Base-by-base conservation (phyloP, 495 filamentous ascomycete species). In the Jackrogersella minutella region DNA sequence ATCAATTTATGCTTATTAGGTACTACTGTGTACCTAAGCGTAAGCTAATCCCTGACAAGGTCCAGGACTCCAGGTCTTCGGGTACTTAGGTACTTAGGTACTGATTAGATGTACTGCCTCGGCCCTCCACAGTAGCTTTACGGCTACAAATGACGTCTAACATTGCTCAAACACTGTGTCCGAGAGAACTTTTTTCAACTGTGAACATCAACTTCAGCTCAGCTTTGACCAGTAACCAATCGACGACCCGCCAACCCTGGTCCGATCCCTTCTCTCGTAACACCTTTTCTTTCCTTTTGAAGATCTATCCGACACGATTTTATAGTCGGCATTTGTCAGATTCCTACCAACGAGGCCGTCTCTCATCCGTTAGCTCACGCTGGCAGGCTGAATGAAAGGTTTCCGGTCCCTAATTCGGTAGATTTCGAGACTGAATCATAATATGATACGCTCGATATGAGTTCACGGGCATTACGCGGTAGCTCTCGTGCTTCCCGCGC, bases 401-500 rank as follows among this genome's bases (percentile, higher is more conserved):
- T 16, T 13, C n/a, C 24, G 21, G 11, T 21, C 9, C 10, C 34
- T 21, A 21, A 9, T 3, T 21, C 16, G 31, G 28, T 31, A 9
- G 5, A 34, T 33, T 47, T 22, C 30, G 26, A 22, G 55, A 33
- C 14, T 11, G 21, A 5, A 14, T 30, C 47, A 36, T 64, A 69
- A 64, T 57, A 69, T 69, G 66, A 64, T 43, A 61, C 43, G 8
- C 50, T 52, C 66, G 36, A 39, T 56, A 69, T 69, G 66, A 69
- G 24, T 64, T 61, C 36, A 39, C 61, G 66, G 66, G 60, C 66
- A 50, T 9, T 69, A 54, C 58, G 66, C 50, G 66, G 66, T 33
- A 54, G 59, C 59, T 54, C 60, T 37, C 56, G 13, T n/a, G 56
- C 66, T 28, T 57, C 41, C 43, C 60, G 66, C 56, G 52, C 5